Evolutionary conservation across 768 basidiomycete genomes (phyloP), one percentile per base, ranked within the genome.

Genomic region (Amyloporia xantha): DNA sequence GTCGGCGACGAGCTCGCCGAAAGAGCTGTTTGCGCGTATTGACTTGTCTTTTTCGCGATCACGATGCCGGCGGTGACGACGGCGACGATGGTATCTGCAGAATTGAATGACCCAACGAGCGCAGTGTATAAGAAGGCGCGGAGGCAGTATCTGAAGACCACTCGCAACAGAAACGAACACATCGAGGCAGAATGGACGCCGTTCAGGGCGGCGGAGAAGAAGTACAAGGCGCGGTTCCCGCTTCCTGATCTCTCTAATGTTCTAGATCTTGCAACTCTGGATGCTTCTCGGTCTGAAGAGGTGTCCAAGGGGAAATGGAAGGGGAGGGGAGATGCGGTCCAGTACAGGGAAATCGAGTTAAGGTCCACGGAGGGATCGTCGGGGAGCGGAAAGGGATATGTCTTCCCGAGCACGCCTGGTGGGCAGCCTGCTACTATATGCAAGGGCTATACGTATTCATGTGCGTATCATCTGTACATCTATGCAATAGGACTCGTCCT

Each of bases 151-250:
- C 54, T 70, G 54, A 87, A 80, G 63, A 71, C 83, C 0, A 83
- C 81, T 7, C 78, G 67, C 53, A 76, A 79, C 57, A 74, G 79
- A 59, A 65, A 64, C 11, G 58, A 58, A 0, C 66, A 71, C 23
- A 51, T 69, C 5, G 75, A 79, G n/a, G 53, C 64, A 10, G 72
- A 74, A 39, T 88, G 85, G 85, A 79, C 88, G 0, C 75, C 84
- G 0, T 91, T 91, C 62, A 73, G 90, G 59, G 75, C 75, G 0
- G 81, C 81, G 21, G 90, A 92, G 66, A 92, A 92, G 66, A 76
- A 70, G 37, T 92, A 77, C 74, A 92, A 91, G 65, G 73, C 84
- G 0, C 74, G 77, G 25, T 90, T 86, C 59, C 87, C 87, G 3
- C 87, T 84, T 0, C 87, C 83, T 2, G 81, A 88, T 67, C 72